Conservation (phyloP, 495 filamentous ascomycete genomes). For the Penicillium diatomitis region DNA sequence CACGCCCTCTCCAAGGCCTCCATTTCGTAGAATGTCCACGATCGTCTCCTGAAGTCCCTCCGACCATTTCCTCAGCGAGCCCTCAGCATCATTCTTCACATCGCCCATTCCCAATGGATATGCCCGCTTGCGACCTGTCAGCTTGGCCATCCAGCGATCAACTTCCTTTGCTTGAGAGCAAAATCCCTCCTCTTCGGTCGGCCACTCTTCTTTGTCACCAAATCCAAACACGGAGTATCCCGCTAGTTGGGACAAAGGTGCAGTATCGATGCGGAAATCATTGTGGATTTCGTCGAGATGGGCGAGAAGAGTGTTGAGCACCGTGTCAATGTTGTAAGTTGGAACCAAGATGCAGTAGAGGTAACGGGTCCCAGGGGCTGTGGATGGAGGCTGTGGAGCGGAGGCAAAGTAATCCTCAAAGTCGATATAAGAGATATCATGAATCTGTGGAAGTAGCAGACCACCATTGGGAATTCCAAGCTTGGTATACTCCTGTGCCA, state of each 20-base stretch:
- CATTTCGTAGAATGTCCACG: constrained; percentile 49
- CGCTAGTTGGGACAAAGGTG: constrained; percentile 61
- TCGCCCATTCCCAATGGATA: constrained; percentile 86
- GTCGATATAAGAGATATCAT: constrained; percentile 76
- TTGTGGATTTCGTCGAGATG: constrained; percentile 87
- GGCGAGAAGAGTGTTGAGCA: constrained; percentile 69
- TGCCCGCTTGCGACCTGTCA: constrained; percentile 70
- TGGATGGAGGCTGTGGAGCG: constrained; percentile 40
- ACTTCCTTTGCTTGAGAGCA: constrained; percentile 82
- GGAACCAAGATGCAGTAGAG: constrained; percentile 81
- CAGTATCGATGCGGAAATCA: constrained; percentile 91
- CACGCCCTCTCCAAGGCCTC: constrained; percentile 69
- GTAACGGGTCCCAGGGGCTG: constrained; percentile 44
- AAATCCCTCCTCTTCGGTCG: constrained; percentile 79
- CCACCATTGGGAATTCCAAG: constrained; percentile 24
- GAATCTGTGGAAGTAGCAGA: constrained; percentile 52
- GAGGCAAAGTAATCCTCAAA: constrained; percentile 85
- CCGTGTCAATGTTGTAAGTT: constrained; percentile 85
- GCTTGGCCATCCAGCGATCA: constrained; percentile 91
- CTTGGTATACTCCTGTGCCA: constrained; percentile 21
- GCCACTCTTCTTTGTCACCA: constrained; percentile 86
- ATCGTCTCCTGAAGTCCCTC: constrained; percentile 64
- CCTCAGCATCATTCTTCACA: constrained; percentile 59
- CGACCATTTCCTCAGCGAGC: constrained; percentile 66
- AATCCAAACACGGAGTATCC: constrained; percentile 93